Evolutionary conservation across 768 basidiomycete genomes (phyloP).

Genomic region (Lyophyllum semitale): DNA sequence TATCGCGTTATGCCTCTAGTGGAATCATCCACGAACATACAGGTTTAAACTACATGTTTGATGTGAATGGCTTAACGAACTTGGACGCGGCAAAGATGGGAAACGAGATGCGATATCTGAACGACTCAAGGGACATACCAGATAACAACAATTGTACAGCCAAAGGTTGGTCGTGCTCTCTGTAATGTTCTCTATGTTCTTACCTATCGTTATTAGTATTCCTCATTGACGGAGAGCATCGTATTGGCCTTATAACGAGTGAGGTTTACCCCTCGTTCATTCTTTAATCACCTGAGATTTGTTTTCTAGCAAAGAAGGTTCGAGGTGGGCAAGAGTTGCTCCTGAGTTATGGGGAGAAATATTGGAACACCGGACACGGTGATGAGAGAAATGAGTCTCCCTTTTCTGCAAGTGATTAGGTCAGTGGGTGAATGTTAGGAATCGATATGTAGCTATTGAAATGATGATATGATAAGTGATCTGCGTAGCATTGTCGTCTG

Average conservation of each 20-base stretch:
- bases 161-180: constrained; percentile 8
- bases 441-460: not conserved
- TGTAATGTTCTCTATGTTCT: not conserved
- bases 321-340: constrained; percentile 17
- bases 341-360: constrained; percentile 23
- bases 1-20: not conserved
- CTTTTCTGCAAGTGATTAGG: not conserved
- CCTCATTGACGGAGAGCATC: constrained; percentile 24
- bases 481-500: no score
- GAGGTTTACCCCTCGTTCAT: not conserved
- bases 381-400: not conserved
- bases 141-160: constrained; percentile 18
- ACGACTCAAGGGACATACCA: constrained; percentile 14
- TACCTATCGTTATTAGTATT: constrained; percentile 3
- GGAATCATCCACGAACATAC: constrained; percentile 6
- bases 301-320: constrained; percentile 14
- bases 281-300: not conserved
- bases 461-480: not conserved
- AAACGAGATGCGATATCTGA: constrained; percentile 26
- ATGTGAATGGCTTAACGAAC: not conserved
- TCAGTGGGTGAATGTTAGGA: not conserved
- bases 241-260: constrained; percentile 20
- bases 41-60: constrained; percentile 12
- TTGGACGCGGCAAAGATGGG: constrained; percentile 23
- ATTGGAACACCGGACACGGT: constrained; percentile 8